Conservation (phyloP, 257 asterid genomes). For the Ajuga chamaepitys region DNA sequence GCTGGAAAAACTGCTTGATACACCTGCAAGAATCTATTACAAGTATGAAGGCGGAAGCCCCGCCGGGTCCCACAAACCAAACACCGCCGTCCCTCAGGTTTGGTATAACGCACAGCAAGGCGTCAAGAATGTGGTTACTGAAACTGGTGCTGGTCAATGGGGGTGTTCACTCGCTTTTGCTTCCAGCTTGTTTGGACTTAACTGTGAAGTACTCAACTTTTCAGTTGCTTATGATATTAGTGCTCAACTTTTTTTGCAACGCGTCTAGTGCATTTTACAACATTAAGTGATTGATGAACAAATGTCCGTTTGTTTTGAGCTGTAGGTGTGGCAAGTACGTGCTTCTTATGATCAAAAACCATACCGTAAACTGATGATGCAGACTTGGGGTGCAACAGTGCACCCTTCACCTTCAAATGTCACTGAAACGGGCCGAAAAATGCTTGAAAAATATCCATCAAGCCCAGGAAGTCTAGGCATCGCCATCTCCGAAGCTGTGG, state of each 20-base stretch:
- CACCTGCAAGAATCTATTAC: conserved; percentile 91
- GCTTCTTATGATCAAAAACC: conserved; percentile 92
- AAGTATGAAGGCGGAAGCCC: conserved; percentile 98
- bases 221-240: no score
- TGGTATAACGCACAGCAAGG: conserved; percentile 84
- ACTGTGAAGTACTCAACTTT: conserved; percentile 57
- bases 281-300: neutral
- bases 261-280: no score
- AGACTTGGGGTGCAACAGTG: conserved; percentile 95
- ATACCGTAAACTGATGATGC: conserved; percentile 90
- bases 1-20: conserved; percentile 73
- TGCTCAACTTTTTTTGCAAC: no score
- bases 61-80: conserved; percentile 90
- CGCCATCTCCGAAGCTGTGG: conserved; percentile 96
- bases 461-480: conserved; percentile 96
- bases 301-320: neutral
- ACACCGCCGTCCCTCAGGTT: conserved; percentile 90
- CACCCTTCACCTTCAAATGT: conserved; percentile 84
- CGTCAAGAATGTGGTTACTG: conserved; percentile 71
- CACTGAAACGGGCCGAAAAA: conserved; percentile 58
- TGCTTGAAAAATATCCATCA: conserved; percentile 55
- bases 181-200: conserved; percentile 70
- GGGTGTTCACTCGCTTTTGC: conserved; percentile 87
- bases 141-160: conserved; percentile 99
- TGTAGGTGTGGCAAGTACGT: conserved; percentile 92